Percentiles rank a stretch among this genome's conserved stretches.
Conservation (phyloP, 768 basidiomycete species). For the Tricholoma furcatifolium region DNA sequence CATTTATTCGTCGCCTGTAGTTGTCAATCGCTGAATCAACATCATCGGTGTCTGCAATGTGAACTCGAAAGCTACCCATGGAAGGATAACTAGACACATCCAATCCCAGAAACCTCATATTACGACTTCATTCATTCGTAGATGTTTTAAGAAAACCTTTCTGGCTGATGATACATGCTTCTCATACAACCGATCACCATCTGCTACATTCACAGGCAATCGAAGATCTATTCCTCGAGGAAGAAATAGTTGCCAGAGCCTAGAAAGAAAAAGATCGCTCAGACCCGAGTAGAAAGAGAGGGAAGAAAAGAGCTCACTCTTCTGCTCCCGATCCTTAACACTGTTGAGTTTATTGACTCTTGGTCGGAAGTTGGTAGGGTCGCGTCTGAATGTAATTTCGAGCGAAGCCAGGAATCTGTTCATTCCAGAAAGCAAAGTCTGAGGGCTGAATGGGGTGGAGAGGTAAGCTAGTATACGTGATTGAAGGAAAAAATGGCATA, state of each 20-base stretch:
- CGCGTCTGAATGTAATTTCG: constrained; percentile 97
- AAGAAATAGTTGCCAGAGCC: constrained; percentile 89
- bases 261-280: constrained; percentile 27
- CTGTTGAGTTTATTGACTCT: constrained; percentile 85
- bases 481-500: constrained; percentile 37
- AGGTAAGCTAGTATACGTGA: background rate
- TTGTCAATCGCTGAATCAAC: too few relatives aligned
- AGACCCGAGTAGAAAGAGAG: background rate
- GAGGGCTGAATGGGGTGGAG: constrained; percentile 56
- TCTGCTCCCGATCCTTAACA: constrained; percentile 88
- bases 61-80: too few relatives aligned
- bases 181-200: background rate
- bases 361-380: constrained; percentile 92
- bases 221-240: constrained; percentile 66
- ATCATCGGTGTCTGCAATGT: too few relatives aligned
- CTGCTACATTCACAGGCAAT: constrained; percentile 2
- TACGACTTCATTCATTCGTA: too few relatives aligned
- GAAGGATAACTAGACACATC: too few relatives aligned
- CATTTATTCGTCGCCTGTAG: too few relatives aligned
- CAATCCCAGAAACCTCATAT: too few relatives aligned
- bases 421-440: constrained; percentile 95
- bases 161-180: background rate
- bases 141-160: too few relatives aligned
- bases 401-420: constrained; percentile 95
- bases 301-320: constrained; percentile 46